Evolutionary conservation across 1,284 basidiomycete species (phyloP).

Genomic region (Mycena sp.): DNA sequence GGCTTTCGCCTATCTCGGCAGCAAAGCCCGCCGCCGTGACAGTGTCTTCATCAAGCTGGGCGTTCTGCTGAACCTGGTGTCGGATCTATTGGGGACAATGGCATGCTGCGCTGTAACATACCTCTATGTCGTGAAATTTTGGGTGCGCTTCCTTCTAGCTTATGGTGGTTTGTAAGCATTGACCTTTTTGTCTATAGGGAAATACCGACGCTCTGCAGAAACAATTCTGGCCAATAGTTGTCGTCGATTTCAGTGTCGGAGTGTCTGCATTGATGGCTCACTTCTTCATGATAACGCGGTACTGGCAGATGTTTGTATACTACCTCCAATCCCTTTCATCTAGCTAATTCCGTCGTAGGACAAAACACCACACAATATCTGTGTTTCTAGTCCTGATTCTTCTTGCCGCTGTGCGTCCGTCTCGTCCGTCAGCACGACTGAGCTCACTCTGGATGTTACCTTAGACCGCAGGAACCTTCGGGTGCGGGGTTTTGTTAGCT

Average conservation of each 20-base stretch:
- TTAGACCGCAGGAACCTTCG: constrained; percentile 22
- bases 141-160: constrained; percentile 4
- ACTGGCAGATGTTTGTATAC: constrained; percentile 22
- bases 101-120: constrained; percentile 20
- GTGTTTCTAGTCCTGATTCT: constrained; percentile 10
- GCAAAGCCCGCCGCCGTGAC: constrained; percentile 10
- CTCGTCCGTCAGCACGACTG: background rate
- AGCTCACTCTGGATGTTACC: background rate
- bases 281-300: constrained; percentile 21
- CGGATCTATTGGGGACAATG: constrained; percentile 13
- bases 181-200: background rate
- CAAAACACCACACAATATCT: constrained; percentile 10
- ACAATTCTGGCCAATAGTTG: constrained; percentile 10
- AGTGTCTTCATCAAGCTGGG: constrained; percentile 19
- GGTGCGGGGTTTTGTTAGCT: constrained; percentile 8
- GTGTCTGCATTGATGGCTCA: constrained; percentile 19
- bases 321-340: background rate
- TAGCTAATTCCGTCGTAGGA: constrained; percentile 11
- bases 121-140: constrained; percentile 3
- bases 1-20: constrained; percentile 24
- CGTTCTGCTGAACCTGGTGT: constrained; percentile 9
- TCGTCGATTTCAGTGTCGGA: constrained; percentile 9
- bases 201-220: constrained; percentile 1
- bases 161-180: background rate
- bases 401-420: constrained; percentile 4